A percentile compares a stretch with the other conserved stretches of the same genome.
Conservation (phyloP, 2,329 filamentous ascomycete genomes). For the Mariannaea elegans region DNA sequence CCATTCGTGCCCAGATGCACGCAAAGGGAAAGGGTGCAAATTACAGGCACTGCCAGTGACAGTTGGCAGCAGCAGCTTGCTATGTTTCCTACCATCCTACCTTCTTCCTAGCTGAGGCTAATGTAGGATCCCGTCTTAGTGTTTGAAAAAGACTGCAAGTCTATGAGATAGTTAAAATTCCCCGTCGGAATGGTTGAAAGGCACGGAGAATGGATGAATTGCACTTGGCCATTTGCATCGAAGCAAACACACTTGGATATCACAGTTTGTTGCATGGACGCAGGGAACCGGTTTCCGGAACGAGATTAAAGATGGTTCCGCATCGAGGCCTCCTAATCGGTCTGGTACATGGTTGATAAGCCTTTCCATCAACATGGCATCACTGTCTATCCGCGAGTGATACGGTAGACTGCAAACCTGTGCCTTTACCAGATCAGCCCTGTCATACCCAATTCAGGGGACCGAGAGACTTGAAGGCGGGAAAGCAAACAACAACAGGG, state of each 20-base stretch:
- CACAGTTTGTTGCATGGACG: slow-evolving; percentile 25
- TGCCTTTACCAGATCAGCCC: not conserved
- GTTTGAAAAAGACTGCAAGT: not conserved
- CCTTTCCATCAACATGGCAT: not conserved
- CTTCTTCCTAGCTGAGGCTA: not conserved
- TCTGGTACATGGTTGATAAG: not conserved
- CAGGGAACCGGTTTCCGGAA: slow-evolving; percentile 17
- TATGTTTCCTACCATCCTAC: not conserved
- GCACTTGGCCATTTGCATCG: not conserved
- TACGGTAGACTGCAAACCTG: not conserved
- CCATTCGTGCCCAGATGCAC: not conserved
- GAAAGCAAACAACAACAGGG: slow-evolving; percentile 15
- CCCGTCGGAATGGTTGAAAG: not conserved
- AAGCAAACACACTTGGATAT: slow-evolving; percentile 23
- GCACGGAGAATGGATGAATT: not conserved
- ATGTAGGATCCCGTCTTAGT: not conserved
- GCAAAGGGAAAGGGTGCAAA: not conserved
- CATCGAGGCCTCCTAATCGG: slow-evolving; percentile 26
- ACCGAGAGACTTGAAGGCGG: not conserved
- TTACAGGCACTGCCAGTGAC: not conserved
- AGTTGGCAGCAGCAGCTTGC: not conserved
- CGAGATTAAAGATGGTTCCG: slow-evolving; percentile 23
- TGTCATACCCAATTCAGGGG: not conserved
- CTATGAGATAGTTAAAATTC: not conserved
- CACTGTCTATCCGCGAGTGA: not conserved